phyloP scores from a whole-genome alignment of 2,329 filamentous ascomycete species.

The Talaromyces albobiverticillius region DNA sequence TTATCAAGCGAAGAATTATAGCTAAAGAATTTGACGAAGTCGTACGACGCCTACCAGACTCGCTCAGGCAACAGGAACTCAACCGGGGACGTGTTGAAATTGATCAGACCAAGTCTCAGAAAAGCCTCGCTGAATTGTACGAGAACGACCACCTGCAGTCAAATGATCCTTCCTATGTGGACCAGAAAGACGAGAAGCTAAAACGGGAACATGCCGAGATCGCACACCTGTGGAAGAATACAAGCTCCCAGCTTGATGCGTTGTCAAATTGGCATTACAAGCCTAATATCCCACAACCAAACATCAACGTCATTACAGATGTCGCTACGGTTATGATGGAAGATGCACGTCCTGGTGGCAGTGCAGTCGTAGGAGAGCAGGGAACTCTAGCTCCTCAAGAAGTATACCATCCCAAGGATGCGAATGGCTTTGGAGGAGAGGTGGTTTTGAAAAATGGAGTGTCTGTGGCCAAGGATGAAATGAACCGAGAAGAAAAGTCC shows the following conservation, averaged over 20 bases:
- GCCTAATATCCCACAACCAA: conserved; percentile 78
- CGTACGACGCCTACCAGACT: conserved; percentile 73
- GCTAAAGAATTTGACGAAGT: conserved; percentile 92
- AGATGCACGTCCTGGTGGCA: conserved; percentile 83
- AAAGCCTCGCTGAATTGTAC: conserved; percentile 88
- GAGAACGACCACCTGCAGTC: conserved; percentile 85
- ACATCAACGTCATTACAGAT: conserved; percentile 82
- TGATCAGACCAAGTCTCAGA: conserved; percentile 81
- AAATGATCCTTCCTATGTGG: conserved; percentile 75
- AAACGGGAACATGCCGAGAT: conserved; percentile 81
- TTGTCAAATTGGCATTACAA: conserved; percentile 95
- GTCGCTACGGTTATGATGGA: conserved; percentile 93
- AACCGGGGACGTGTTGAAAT: conserved; percentile 75
- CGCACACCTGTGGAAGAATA: conserved; percentile 74
- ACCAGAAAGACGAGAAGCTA: conserved; percentile 77
- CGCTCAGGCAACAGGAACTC: conserved; percentile 60
- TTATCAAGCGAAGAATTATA: conserved; percentile 91
- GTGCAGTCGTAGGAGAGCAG: conserved; percentile 56
- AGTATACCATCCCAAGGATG: conserved; percentile 77
- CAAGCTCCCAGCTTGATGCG: conserved; percentile 77
- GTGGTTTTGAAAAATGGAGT: conserved; percentile 74
- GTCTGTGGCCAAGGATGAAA: conserved; percentile 77
- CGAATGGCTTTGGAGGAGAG: conserved; percentile 62
- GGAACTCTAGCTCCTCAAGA: conserved; percentile 91
- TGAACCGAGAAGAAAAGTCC: conserved; percentile 81